phyloP scores from a whole-genome alignment of 1,284 basidiomycete genomes.

The Amylostereum areolatum region DNA sequence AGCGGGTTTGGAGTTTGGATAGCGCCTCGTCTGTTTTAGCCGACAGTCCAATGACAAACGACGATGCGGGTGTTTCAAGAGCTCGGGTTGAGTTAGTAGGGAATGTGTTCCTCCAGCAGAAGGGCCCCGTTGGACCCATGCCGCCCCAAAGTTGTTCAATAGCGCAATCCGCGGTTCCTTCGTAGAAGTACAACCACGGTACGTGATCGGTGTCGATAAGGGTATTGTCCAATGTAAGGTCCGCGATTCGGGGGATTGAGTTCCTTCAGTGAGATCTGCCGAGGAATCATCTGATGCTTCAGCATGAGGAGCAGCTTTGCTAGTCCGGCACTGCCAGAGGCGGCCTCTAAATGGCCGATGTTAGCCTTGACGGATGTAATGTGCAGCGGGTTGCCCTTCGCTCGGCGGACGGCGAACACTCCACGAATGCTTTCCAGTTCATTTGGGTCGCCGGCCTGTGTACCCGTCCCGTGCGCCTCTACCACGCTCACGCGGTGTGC shows the following conservation, averaged over 20 bases:
- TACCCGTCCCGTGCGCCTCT: conserved; percentile 68
- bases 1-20: conserved; percentile 38
- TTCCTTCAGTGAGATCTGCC: conserved; percentile 48
- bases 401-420: conserved; percentile 41
- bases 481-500: conserved; percentile 48
- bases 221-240: conserved; percentile 42
- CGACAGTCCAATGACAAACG: conserved; percentile 51
- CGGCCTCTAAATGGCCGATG: conserved; percentile 70
- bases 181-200: conserved; percentile 35
- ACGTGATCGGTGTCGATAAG: conserved; percentile 37
- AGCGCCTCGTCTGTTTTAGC: conserved; percentile 47
- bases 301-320: conserved; percentile 71
- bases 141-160: conserved; percentile 70
- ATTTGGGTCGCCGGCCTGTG: conserved; percentile 61
- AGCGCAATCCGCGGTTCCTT: conserved; percentile 42
- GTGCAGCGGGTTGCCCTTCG: conserved; percentile 45
- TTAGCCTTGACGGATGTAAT: conserved; percentile 67
- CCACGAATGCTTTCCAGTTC: conserved; percentile 57
- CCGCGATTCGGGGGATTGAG: conserved; percentile 51
- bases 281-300: conserved; percentile 46
- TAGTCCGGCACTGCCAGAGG: conserved; percentile 64
- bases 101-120: conserved; percentile 47
- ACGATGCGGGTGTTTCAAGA: not conserved
- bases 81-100: not conserved
- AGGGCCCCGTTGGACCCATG: conserved; percentile 65